Conservation (phyloP, 805 yeast species). For the Hanseniaspora valbyensis region DNA sequence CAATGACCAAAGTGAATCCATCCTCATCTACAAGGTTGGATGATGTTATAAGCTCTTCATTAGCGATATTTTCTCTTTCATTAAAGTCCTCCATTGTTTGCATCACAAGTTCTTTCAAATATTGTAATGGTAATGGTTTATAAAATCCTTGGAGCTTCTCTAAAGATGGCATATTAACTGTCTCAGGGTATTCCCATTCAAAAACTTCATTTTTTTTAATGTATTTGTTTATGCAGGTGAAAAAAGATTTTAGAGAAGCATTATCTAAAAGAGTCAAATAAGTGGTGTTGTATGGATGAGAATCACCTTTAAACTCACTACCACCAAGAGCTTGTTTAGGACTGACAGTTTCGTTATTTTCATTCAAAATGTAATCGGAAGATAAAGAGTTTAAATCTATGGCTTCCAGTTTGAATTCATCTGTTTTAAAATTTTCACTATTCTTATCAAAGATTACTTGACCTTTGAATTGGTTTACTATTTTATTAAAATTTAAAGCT, state of each 20-base stretch:
- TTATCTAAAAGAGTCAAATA: constrained; percentile 65
- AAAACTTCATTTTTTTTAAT: constrained; percentile 34
- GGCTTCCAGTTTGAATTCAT: constrained; percentile 35
- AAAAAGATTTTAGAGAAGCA: constrained; percentile 44
- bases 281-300: constrained; percentile 64
- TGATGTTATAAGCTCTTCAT: constrained; percentile 44
- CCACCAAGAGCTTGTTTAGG: constrained; percentile 29
- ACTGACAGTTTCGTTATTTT: constrained; percentile 8
- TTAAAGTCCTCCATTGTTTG: constrained; percentile 57
- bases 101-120: constrained; percentile 46
- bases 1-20: constrained; percentile 86
- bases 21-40: constrained; percentile 73
- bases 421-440: constrained; percentile 28
- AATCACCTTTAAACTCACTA: constrained; percentile 28
- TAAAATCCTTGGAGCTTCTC: constrained; percentile 35
- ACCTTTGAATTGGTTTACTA: constrained; percentile 35
- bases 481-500: constrained; percentile 45
- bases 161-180: constrained; percentile 25
- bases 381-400: constrained; percentile 50
- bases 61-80: constrained; percentile 52
- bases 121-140: constrained; percentile 38
- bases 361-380: constrained; percentile 32
- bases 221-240: constrained; percentile 47
- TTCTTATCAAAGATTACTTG: constrained; percentile 52
- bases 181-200: constrained; percentile 28